These are phyloP conservation scores for Dryas integrifolia DNA, from an alignment of 331 rosid genomes.

Conservation along the genomic window DNA sequence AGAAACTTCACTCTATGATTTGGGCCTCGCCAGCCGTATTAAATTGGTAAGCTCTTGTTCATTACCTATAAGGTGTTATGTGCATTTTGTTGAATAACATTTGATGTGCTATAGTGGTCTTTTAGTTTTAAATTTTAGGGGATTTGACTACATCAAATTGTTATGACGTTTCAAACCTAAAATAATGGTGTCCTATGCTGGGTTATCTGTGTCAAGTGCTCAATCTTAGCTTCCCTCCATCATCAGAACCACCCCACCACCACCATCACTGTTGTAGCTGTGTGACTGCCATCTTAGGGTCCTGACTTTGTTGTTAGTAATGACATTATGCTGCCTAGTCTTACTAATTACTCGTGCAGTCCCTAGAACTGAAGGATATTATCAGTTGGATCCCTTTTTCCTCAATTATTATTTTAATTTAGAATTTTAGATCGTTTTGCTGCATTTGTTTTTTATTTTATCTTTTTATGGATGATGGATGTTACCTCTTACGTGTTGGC, in stretches of 20 bases:
- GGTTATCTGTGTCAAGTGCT: too few relatives aligned
- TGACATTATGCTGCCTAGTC: not conserved
- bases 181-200: too few relatives aligned
- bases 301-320: too few relatives aligned
- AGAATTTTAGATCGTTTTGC: not conserved
- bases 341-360: not conserved
- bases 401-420: not conserved
- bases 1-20: constrained; percentile 43
- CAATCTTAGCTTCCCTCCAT: too few relatives aligned
- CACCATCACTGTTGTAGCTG: too few relatives aligned
- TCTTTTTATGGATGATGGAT: constrained; percentile 2
- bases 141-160: too few relatives aligned
- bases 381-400: not conserved
- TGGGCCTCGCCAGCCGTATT: constrained; percentile 38
- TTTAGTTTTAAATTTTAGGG: not conserved
- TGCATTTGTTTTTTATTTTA: not conserved
- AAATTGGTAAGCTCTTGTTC: constrained; percentile 50
- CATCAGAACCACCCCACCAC: too few relatives aligned
- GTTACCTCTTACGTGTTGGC: constrained; percentile 30
- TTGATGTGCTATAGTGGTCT: not conserved
- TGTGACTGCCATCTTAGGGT: too few relatives aligned
- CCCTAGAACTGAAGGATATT: not conserved
- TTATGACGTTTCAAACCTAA: too few relatives aligned
- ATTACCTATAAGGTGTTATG: not conserved
- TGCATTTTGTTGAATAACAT: not conserved